Percentiles rank a stretch among this genome's conserved stretches.
Evolutionary conservation across 306 rosid genomes (phyloP).

Genomic region (Trifolium dubium): DNA sequence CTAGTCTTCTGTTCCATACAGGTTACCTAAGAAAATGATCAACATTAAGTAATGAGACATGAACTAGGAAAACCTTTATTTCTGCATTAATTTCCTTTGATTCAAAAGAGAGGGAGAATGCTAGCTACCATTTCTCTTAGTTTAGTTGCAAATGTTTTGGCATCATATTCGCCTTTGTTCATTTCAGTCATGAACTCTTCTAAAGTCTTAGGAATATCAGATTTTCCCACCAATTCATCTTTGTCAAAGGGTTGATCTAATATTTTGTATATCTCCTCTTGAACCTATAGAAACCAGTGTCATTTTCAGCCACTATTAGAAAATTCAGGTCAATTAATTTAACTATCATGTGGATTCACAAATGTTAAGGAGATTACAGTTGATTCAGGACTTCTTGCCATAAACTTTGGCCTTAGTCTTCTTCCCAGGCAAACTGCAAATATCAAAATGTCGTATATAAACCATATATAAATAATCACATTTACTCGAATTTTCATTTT

Average conservation of each 20-base stretch:
- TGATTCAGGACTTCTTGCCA: slow-evolving; percentile 73
- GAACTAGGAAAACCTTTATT: not conserved
- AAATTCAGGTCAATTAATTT: slow-evolving; percentile 20
- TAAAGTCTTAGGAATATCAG: slow-evolving; percentile 81
- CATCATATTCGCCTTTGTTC: slow-evolving; percentile 62
- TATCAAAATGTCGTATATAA: not conserved
- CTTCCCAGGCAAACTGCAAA: slow-evolving; percentile 84
- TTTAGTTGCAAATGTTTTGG: slow-evolving; percentile 75
- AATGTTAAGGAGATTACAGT: slow-evolving; percentile 56
- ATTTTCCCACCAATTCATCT: slow-evolving; percentile 70
- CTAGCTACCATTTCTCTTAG: slow-evolving; percentile 77
- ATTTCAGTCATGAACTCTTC: slow-evolving; percentile 80
- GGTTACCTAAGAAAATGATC: slow-evolving; percentile 50
- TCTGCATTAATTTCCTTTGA: not conserved
- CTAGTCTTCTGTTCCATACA: slow-evolving; percentile 84
- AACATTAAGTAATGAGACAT: slow-evolving; percentile 10
- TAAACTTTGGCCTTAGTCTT: slow-evolving; percentile 72
- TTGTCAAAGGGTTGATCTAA: slow-evolving; percentile 67
- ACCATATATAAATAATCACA: too few species aligned
- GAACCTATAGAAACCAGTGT: slow-evolving; percentile 62
- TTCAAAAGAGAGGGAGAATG: not conserved
- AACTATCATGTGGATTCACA: not conserved
- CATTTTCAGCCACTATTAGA: slow-evolving; percentile 33
- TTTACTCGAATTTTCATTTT: too few species aligned
- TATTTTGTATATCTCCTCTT: slow-evolving; percentile 73